Base-by-base conservation (phyloP, 768 basidiomycete genomes). In the Boletales sp. region DNA sequence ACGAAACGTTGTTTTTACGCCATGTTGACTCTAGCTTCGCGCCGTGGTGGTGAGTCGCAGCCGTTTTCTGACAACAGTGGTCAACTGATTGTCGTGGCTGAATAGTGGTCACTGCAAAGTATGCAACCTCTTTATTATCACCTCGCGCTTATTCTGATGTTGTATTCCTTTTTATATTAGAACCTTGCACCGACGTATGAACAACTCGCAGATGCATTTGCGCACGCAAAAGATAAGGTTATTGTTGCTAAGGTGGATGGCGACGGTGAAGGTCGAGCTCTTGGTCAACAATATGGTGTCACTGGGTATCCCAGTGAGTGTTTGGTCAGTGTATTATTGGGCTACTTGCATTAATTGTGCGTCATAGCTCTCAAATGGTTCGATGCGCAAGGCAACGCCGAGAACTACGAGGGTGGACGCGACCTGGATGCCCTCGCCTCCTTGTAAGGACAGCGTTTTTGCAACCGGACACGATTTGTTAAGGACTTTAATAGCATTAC, bases 161-260 rank as follows among this genome's bases (percentile, higher is more conserved):
- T 36, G 18, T 44, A 9, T 47, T 18, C 32, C 8, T 43, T 43
- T n/a, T 30, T 15, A 13, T n/a, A 32, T 35, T 60, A 92, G 90
- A 91, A 80, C 72, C 86, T 95, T 52, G 94, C 91, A 0, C 94
- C 94, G 4, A 69, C 73, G 0, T 97, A 90, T 56, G 94, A 95
- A 65, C 78, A 94, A 65, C 81, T 97, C 24, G 94, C 85, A 27
- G 88, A 95, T 60, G 87, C 87, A n/a, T 97, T 83, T 63, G 70
- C 79, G 4, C 79, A 86, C 47, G 81, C 77, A 45, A 86, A 86
- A 54, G 84, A 91, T 62, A 90, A 89, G 64, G 87, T 97, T 18
- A 60, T 90, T 44, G 80, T 97, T 57, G 94, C 92, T 46, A 95
- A 95, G 64, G 85, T 94, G 11, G 93, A 97, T 57, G 93, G 93